phyloP scores from a whole-genome alignment of 225 moss, liverwort and hornwort genomes.

The Pseudisothecium myosuroides region DNA sequence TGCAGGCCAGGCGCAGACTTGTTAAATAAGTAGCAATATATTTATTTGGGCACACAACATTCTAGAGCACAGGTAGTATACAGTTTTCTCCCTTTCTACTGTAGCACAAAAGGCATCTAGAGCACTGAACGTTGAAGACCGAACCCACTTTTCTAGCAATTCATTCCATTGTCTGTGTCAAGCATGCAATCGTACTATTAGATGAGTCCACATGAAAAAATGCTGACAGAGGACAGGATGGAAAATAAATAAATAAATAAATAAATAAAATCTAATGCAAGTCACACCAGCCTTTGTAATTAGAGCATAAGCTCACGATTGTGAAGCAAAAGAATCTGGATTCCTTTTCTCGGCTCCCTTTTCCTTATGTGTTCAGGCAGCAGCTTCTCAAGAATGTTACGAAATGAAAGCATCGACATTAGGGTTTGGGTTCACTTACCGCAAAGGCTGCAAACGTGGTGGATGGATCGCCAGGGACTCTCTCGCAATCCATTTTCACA shows the following conservation, averaged over 20 bases:
- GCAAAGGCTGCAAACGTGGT: constrained; percentile 41
- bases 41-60: background rate
- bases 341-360: background rate
- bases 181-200: background rate
- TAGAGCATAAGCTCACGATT: background rate
- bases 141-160: background rate
- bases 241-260: background rate
- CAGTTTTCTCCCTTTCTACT: background rate
- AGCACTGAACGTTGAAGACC: background rate
- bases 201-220: background rate
- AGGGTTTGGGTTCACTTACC: background rate
- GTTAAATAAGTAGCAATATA: background rate
- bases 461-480: constrained; percentile 18
- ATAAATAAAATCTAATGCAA: background rate
- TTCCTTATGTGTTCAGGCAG: background rate
- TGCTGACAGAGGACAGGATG: background rate
- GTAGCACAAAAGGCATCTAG: background rate
- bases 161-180: background rate
- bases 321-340: background rate
- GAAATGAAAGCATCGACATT: background rate
- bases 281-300: background rate
- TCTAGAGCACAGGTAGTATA: background rate
- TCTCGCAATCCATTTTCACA: constrained; percentile 13
- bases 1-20: background rate
- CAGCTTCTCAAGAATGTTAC: background rate